Evolutionary conservation across 345 rosid species (phyloP).

Genomic region (Camelina neglecta): DNA sequence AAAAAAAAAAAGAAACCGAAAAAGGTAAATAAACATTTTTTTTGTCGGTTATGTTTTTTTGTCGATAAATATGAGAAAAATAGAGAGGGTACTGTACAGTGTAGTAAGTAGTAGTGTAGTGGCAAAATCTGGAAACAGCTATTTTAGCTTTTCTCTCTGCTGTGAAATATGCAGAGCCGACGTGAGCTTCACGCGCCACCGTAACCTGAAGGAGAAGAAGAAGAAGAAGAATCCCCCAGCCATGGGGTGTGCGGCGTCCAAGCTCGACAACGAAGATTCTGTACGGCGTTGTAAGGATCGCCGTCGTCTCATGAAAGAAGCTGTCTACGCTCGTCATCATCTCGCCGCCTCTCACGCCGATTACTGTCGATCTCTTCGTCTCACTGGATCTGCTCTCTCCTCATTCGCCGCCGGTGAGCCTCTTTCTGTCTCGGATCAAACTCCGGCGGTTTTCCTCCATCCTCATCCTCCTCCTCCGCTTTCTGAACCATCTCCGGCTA

Average conservation of each 20-base stretch:
- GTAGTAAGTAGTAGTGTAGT: background rate
- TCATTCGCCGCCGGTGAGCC: conserved; percentile 77
- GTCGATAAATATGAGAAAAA: conserved; percentile 13
- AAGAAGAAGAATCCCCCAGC: background rate
- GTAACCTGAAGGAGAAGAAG: conserved; percentile 7
- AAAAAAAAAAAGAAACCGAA: too few relatives aligned
- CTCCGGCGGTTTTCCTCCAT: conserved; percentile 81
- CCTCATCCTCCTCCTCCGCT: conserved; percentile 55
- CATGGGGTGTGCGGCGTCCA: conserved; percentile 94
- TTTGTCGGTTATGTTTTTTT: conserved; percentile 23
- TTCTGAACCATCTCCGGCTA: conserved; percentile 30
- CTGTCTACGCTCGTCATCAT: conserved; percentile 84
- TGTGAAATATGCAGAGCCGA: conserved; percentile 18
- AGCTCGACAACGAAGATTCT: conserved; percentile 89
- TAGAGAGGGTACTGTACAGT: conserved; percentile 9
- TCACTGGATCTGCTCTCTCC: conserved; percentile 88
- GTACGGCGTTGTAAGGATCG: conserved; percentile 94
- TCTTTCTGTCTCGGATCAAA: conserved; percentile 76
- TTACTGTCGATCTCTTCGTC: conserved; percentile 83
- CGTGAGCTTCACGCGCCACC: conserved; percentile 38
- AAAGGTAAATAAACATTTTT: background rate
- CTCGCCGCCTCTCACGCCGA: conserved; percentile 91
- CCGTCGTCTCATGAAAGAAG: conserved; percentile 88
- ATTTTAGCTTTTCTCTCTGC: background rate
- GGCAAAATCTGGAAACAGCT: conserved; percentile 32